Evolutionary conservation across 2,329 filamentous ascomycete species (phyloP).

Genomic region (Fusarium setosum): DNA sequence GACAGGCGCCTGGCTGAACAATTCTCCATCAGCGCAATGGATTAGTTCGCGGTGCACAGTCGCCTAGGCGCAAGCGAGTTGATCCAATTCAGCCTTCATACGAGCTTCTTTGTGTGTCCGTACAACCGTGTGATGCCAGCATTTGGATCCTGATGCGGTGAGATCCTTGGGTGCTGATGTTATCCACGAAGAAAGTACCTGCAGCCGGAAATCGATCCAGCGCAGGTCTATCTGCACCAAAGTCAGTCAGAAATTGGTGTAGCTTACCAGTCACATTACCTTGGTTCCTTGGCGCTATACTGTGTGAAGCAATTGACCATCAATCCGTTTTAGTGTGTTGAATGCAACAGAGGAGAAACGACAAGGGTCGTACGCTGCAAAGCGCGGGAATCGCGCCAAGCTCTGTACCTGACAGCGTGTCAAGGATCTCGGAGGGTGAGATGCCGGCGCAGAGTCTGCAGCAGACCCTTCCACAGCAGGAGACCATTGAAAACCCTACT

Average conservation of each 20-base stretch:
- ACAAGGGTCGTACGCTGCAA: not conserved
- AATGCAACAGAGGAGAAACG: not conserved
- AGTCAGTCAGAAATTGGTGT: not conserved
- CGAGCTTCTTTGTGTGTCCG: not conserved
- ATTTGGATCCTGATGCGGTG: constrained; percentile 4
- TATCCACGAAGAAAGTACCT: constrained; percentile 20
- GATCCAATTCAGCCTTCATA: not conserved
- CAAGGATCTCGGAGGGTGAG: constrained; percentile 6
- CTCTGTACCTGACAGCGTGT: constrained; percentile 5
- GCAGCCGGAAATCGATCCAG: constrained; percentile 14
- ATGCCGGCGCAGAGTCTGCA: not conserved
- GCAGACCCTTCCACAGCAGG: not conserved
- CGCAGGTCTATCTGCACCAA: constrained; percentile 5
- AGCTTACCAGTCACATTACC: not conserved
- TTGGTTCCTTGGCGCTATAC: not conserved
- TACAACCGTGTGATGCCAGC: not conserved
- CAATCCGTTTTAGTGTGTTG: not conserved
- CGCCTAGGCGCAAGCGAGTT: not conserved
- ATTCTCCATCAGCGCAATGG: not conserved
- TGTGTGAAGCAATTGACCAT: not conserved
- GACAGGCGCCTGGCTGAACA: not conserved
- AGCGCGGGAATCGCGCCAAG: constrained; percentile 4
- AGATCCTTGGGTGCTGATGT: constrained; percentile 9
- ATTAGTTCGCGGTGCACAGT: not conserved
- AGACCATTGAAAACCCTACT: not conserved